phyloP scores from a whole-genome alignment of 306 rosid genomes.

The Dryas alaskensis region DNA sequence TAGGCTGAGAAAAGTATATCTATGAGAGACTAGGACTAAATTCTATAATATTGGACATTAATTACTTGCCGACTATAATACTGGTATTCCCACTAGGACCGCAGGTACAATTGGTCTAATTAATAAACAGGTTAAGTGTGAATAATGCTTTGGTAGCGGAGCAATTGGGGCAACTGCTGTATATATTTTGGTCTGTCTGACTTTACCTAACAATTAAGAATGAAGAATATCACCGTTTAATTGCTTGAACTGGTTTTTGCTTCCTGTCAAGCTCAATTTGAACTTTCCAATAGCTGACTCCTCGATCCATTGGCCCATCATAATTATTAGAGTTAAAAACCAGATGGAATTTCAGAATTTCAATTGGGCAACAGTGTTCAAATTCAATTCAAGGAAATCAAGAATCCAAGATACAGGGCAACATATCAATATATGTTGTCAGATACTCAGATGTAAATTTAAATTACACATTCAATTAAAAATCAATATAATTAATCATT shows the following conservation, averaged over 20 bases:
- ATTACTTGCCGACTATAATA: neutral
- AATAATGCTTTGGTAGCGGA: slow-evolving; percentile 9
- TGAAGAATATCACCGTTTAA: neutral
- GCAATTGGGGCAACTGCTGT: slow-evolving; percentile 4
- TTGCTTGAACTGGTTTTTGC: neutral
- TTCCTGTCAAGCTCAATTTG: slow-evolving; percentile 1
- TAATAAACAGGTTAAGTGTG: neutral
- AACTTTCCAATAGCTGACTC: slow-evolving; percentile 3
- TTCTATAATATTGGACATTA: neutral
- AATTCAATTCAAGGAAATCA: neutral
- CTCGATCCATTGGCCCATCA: neutral
- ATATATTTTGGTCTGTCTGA: neutral
- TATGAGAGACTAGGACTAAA: neutral
- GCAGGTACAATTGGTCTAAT: too few species aligned
- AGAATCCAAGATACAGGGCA: too few species aligned
- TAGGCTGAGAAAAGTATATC: neutral
- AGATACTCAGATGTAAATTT: too few species aligned
- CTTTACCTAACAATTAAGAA: neutral
- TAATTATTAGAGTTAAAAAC: neutral
- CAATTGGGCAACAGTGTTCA: neutral
- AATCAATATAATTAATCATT: too few species aligned
- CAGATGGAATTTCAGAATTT: neutral
- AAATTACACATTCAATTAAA: too few species aligned
- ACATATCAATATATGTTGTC: too few species aligned
- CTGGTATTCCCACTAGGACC: too few species aligned